Evolutionary conservation across 2,329 filamentous ascomycete species (phyloP).

Genomic region (Calycina herbarum): DNA sequence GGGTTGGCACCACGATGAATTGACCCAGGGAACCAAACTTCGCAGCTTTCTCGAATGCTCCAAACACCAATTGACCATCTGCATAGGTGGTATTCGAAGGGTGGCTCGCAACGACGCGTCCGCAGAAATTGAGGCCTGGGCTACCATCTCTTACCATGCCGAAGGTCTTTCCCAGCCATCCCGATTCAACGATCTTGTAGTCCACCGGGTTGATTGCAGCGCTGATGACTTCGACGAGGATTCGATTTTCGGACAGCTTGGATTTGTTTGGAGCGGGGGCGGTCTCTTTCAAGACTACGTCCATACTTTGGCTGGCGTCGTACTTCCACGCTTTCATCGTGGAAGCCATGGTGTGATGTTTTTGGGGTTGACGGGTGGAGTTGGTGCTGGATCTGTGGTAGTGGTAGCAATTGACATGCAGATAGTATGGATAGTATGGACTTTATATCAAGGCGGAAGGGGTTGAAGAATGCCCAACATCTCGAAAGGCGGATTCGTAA

Average conservation of each 20-base stretch:
- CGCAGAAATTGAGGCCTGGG: constrained; percentile 45
- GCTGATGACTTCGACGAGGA: constrained; percentile 46
- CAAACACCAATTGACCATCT: constrained; percentile 18
- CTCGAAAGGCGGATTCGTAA: no score
- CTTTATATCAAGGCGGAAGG: no score
- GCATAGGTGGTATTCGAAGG: constrained; percentile 26
- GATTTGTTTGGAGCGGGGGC: no score
- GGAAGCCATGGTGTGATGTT: no score
- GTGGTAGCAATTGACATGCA: no score
- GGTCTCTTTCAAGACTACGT: no score
- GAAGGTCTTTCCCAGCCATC: constrained; percentile 41
- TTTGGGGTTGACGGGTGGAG: no score
- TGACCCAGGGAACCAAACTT: constrained; percentile 28
- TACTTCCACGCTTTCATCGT: no score
- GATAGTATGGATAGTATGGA: no score
- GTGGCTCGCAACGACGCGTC: constrained; percentile 36
- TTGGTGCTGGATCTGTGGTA: no score
- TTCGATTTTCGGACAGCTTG: not conserved
- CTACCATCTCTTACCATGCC: constrained; percentile 44
- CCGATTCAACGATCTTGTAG: constrained; percentile 59
- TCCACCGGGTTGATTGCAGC: constrained; percentile 62
- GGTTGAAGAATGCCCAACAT: no score
- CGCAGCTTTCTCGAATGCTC: not conserved
- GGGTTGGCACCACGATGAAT: constrained; percentile 5
- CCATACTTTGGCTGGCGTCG: no score